Conservation (phyloP, 805 yeast species). For the Ogataea paraovalis region DNA sequence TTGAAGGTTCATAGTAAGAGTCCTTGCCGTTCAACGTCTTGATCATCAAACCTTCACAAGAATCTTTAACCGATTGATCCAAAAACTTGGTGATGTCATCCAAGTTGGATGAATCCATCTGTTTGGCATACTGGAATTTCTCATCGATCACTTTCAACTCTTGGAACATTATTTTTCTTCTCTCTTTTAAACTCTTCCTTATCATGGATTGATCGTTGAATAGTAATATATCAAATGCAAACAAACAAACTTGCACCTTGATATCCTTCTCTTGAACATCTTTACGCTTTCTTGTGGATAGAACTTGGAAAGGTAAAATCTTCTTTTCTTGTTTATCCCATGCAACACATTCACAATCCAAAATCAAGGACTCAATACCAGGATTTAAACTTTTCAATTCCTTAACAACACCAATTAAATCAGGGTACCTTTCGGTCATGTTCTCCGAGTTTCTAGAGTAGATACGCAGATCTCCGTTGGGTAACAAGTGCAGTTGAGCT, state of each 20-base stretch:
- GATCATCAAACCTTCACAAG: slow-evolving; percentile 96
- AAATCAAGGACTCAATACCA: slow-evolving; percentile 54
- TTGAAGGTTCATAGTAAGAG: slow-evolving; percentile 88
- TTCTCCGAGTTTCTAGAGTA: slow-evolving; percentile 95
- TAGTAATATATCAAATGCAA: slow-evolving; percentile 84
- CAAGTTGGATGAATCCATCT: slow-evolving; percentile 62
- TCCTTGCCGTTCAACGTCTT: slow-evolving; percentile 80
- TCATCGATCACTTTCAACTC: slow-evolving; percentile 64
- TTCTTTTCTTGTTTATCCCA: slow-evolving; percentile 80
- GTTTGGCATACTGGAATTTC: slow-evolving; percentile 76
- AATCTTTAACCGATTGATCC: slow-evolving; percentile 82
- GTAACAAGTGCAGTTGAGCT: slow-evolving; percentile 82
- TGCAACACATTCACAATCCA: slow-evolving; percentile 97
- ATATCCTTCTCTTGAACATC: slow-evolving; percentile 85
- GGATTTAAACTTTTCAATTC: slow-evolving; percentile 34
- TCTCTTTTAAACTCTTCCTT: slow-evolving; percentile 59
- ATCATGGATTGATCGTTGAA: slow-evolving; percentile 71
- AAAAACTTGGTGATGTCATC: slow-evolving; percentile 78
- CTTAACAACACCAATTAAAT: slow-evolving; percentile 64
- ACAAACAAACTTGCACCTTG: slow-evolving; percentile 85
- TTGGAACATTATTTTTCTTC: slow-evolving; percentile 58
- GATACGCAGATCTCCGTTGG: slow-evolving; percentile 63
- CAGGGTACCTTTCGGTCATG: slow-evolving; percentile 96
- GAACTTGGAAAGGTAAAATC: slow-evolving; percentile 88
- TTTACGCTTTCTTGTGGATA: slow-evolving; percentile 91